Evolutionary conservation across 2,329 filamentous ascomycete genomes (phyloP), one percentile per base, ranked within the genome.

Genomic region (Stagonosporopsis rhizophila): DNA sequence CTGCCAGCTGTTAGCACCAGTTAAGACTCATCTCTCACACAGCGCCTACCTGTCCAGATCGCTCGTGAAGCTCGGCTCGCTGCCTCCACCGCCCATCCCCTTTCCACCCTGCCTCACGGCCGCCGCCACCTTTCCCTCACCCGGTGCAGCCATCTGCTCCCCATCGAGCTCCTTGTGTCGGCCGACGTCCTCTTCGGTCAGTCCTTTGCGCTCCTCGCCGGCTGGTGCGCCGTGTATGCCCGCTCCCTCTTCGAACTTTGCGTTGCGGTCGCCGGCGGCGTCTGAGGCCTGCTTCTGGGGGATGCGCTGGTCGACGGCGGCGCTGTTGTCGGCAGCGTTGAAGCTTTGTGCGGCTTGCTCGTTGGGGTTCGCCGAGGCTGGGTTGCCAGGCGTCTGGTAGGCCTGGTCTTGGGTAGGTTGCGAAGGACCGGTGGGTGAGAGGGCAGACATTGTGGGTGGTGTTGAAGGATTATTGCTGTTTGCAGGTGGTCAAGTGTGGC

Each of bases 321-420:
- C 52, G 19, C 65, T 65, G 60, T 73, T 67, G 50, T 75, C 58
- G 6, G 65, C 49, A n/a, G 77, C 70, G 55, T 79, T 76, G 49
- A 64, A 52, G 6, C 67, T 49, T 5, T 78, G 66, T 45, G 72
- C 60, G 1, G 58, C 42, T 35, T 70, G 46, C 58, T 82, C 80
- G 44, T 68, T 53, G 11, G 78, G 77, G 55, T 76, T 73, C 53
- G 79, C 77, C 22, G 72, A 63, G n/a, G 70, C 76, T 30, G 79
- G 75, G 66, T 83, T 83, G 60, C 77, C 78, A 2, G 76, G 68
- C 2, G 79, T 80, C 12, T 75, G 75, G 75, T 82, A 82, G 49
- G 77, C 79, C 64, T 79, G 71, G 57, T 75, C 50, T 27, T 72
- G 70, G 44, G 74, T 71, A 17, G 81, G 81, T 63, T 83, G 80